Base-by-base conservation (phyloP, 2,329 filamentous ascomycete species). In the Fusarium devonianum region DNA sequence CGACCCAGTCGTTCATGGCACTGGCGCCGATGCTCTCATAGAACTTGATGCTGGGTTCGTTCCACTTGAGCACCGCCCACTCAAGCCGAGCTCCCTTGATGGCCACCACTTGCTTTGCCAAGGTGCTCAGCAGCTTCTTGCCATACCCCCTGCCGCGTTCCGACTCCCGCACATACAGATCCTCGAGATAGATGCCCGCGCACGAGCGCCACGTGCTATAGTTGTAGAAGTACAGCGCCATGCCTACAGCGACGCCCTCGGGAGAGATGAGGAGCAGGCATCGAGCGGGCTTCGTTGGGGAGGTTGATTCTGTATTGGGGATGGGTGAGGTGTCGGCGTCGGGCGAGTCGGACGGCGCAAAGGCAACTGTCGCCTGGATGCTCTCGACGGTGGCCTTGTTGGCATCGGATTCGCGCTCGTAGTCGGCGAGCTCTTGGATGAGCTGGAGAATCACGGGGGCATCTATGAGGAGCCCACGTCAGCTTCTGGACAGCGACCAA, bases 181-280 rank as follows among this genome's bases (percentile, higher is more conserved):
- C 93, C 71, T 97, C 93, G 26, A 97, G 85, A 71, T 95, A 96
- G 67, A 99, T 89, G 3, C 93, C 93, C 0, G 92, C 85, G 34
- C 83, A 83, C n/a, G 89, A 84, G 7, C 89, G 84, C 94, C 94
- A 97, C 1, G 93, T 97, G 67, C 87, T 91, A 75, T 96, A 97
- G 74, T 93, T 97, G 79, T 93, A 92, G 72, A 96, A 97, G 75
- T 92, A 97, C 29, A 97, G 74, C 1, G 92, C 92, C 82, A 97
- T 90, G 36, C 88, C 91, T 0, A 84, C 89, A 1, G 71, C 70
- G 28, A 74, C 67, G 9, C 76, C 71, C 5, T 75, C 71, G 9
- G 77, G 73, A 16, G 79, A 73, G 60, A 79, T 78, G 44, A 93
- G 73, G 8, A 95, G 73, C 23, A 95, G 78, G 38, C 90, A 93